Conservation (phyloP, 2,329 filamentous ascomycete species). For the Aspergillus japonicus region DNA sequence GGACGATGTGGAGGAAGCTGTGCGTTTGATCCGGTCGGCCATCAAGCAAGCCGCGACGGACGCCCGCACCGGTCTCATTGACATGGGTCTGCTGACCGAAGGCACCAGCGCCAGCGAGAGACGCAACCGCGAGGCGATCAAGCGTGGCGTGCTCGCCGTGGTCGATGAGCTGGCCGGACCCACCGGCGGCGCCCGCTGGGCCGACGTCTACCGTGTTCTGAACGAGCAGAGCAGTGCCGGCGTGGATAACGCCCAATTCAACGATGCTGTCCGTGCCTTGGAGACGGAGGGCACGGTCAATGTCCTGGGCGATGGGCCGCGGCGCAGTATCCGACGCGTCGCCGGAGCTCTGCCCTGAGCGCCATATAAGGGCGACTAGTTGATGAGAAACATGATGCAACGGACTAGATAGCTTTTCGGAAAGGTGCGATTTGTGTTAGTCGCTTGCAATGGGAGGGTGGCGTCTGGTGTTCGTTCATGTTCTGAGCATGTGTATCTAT, state of each 20-base stretch:
- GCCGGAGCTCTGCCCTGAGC: slow-evolving; percentile 44
- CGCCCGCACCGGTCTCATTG: slow-evolving; percentile 82
- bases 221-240: slow-evolving; percentile 67
- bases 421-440: slow-evolving; percentile 9
- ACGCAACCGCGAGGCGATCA: slow-evolving; percentile 77
- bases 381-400: slow-evolving; percentile 31
- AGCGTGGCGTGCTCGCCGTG: slow-evolving; percentile 69
- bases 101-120: slow-evolving; percentile 89
- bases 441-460: slow-evolving; percentile 6
- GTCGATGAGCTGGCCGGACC: slow-evolving; percentile 76
- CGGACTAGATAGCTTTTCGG: slow-evolving; percentile 27
- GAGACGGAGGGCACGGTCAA: slow-evolving; percentile 83
- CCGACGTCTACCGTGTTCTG: slow-evolving; percentile 73
- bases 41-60: slow-evolving; percentile 98
- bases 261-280: slow-evolving; percentile 72
- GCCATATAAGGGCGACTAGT: background rate
- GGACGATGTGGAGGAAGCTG: slow-evolving; percentile 83
- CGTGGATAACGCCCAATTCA: slow-evolving; percentile 77
- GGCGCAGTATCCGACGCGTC: slow-evolving; percentile 77
- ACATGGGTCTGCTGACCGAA: slow-evolving; percentile 93
- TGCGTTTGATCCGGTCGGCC: slow-evolving; percentile 87
- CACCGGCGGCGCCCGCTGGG: slow-evolving; percentile 68
- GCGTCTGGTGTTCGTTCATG: slow-evolving; percentile 17
- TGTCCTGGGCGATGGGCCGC: slow-evolving; percentile 77
- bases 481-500: background rate